Evolutionary conservation across 148 eudicot genomes (phyloP).

Genomic region (Rhododendron kiyosumense): DNA sequence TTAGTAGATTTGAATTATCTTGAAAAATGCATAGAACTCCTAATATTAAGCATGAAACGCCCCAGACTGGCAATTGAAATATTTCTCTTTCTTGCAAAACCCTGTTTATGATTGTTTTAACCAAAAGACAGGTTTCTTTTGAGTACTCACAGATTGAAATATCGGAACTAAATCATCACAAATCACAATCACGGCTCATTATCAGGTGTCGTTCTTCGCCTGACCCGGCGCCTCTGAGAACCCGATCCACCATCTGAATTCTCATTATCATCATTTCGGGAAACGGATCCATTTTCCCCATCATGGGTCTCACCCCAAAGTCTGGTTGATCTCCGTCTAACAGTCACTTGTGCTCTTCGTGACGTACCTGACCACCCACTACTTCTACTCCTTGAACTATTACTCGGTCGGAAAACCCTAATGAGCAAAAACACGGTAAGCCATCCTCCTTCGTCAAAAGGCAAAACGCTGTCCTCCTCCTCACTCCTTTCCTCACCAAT

Average conservation of each 20-base stretch:
- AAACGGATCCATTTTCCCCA: constrained; percentile 32
- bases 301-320: constrained; percentile 78
- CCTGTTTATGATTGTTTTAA: neutral
- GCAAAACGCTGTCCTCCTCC: constrained; percentile 21
- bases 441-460: constrained; percentile 68
- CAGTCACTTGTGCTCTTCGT: constrained; percentile 47
- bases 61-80: neutral
- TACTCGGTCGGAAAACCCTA: constrained; percentile 53
- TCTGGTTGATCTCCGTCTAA: constrained; percentile 60
- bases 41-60: neutral
- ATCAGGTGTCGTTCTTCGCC: constrained; percentile 38
- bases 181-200: constrained; percentile 22
- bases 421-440: constrained; percentile 66
- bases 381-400: constrained; percentile 51
- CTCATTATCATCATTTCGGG: constrained; percentile 48
- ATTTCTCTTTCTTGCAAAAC: neutral
- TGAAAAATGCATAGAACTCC: neutral
- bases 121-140: neutral
- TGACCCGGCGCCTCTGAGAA: constrained; percentile 32
- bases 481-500: constrained; percentile 58
- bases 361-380: constrained; percentile 63
- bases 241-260: constrained; percentile 45
- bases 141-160: constrained; percentile 9
- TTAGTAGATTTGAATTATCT: neutral
- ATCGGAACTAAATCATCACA: neutral